phyloP scores from a whole-genome alignment of 2,329 filamentous ascomycete genomes.

The Scolecobasidium constrictum region DNA sequence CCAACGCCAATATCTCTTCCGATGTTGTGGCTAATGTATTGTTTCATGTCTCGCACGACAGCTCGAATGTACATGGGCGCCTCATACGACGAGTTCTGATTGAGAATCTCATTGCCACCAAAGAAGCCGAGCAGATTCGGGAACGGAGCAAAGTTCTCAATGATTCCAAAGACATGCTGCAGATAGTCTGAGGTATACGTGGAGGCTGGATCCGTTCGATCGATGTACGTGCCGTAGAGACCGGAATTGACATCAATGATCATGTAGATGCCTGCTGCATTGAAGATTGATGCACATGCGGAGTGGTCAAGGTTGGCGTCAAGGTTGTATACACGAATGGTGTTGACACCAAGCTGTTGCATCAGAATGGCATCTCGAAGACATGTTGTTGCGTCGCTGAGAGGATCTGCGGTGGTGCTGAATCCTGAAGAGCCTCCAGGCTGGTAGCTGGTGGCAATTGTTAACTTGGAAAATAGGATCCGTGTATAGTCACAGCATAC shows the following conservation, averaged over 20 bases:
- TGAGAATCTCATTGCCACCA: slow-evolving; percentile 52
- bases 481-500: background rate
- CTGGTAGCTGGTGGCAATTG: slow-evolving; percentile 32
- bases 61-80: slow-evolving; percentile 62
- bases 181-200: slow-evolving; percentile 47
- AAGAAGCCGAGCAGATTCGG: slow-evolving; percentile 58
- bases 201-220: slow-evolving; percentile 28
- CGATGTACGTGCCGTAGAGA: slow-evolving; percentile 42
- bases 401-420: slow-evolving; percentile 33
- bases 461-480: background rate
- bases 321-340: slow-evolving; percentile 54
- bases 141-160: slow-evolving; percentile 56
- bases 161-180: slow-evolving; percentile 47
- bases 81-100: slow-evolving; percentile 47
- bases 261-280: slow-evolving; percentile 55
- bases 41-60: slow-evolving; percentile 69
- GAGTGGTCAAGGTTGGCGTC: slow-evolving; percentile 49
- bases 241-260: slow-evolving; percentile 56
- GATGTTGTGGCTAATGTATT: slow-evolving; percentile 62
- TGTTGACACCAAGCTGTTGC: slow-evolving; percentile 53
- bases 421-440: slow-evolving; percentile 50
- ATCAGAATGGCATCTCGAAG: slow-evolving; percentile 54
- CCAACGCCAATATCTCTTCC: slow-evolving; percentile 63
- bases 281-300: slow-evolving; percentile 53
- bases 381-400: slow-evolving; percentile 45